Percentiles rank a stretch among this genome's conserved stretches.
Conservation (phyloP, 208 protist species). For the Wallacemonas collosoma region DNA sequence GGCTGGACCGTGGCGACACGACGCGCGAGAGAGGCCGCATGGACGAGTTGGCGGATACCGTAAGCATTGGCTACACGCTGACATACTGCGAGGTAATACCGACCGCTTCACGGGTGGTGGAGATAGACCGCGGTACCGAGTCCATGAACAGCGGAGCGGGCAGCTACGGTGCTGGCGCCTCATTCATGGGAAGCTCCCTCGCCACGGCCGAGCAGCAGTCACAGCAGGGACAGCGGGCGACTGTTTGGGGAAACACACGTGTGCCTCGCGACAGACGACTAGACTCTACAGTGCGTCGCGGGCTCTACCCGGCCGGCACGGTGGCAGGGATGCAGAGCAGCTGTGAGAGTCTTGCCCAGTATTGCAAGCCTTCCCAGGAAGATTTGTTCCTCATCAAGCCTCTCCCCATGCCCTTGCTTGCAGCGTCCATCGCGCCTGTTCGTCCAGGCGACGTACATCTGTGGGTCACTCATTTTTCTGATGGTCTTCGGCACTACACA, state of each 20-base stretch:
- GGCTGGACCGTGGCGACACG: conserved; percentile 8
- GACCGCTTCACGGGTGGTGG: background rate
- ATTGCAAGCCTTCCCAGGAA: conserved; percentile 5
- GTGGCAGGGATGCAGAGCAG: conserved; percentile 4
- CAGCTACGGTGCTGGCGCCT: background rate
- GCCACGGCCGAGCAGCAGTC: background rate
- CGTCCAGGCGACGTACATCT: conserved; percentile 70
- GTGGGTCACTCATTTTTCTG: conserved; percentile 74
- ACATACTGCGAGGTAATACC: conserved; percentile 68
- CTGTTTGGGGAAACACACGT: background rate
- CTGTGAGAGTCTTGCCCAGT: conserved; percentile 9
- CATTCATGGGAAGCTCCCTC: conserved; percentile 13
- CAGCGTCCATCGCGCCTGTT: conserved; percentile 57
- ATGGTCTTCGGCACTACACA: conserved; percentile 52
- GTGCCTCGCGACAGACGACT: background rate
- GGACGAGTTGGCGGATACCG: conserved; percentile 35
- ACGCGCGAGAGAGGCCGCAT: background rate
- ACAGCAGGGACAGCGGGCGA: background rate
- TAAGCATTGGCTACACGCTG: conserved; percentile 63
- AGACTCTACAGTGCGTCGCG: background rate
- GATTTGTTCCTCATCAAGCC: conserved; percentile 57
- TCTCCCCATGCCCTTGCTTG: conserved; percentile 74
- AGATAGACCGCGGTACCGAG: background rate
- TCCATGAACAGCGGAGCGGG: background rate
- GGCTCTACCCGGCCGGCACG: background rate